Percentiles rank a stretch among this genome's conserved stretches.
These are phyloP conservation scores for Clonostachys solani DNA, from an alignment of 2,329 filamentous ascomycete species.

Conservation along the genomic window DNA sequence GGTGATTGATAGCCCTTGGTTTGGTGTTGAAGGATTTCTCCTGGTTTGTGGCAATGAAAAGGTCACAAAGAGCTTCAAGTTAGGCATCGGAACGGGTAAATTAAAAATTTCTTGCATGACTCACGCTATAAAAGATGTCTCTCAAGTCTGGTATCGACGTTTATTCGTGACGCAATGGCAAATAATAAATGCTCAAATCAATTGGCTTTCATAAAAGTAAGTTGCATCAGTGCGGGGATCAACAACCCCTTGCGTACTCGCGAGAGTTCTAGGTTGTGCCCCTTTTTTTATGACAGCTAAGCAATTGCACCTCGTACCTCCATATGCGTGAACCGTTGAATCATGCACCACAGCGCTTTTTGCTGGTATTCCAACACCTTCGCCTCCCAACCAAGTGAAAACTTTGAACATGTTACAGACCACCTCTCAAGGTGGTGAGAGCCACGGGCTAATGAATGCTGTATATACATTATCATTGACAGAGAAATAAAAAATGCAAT, in stretches of 20 bases:
- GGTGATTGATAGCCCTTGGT: slow-evolving; percentile 16
- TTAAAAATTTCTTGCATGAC: slow-evolving; percentile 21
- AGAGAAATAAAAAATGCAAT: neutral
- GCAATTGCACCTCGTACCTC: too few relatives aligned
- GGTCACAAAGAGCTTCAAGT: slow-evolving; percentile 27
- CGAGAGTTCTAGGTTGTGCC: too few relatives aligned
- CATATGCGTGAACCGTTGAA: neutral
- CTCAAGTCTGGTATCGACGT: neutral
- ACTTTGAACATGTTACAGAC: neutral
- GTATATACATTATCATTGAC: neutral
- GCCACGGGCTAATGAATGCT: neutral
- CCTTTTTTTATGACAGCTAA: too few relatives aligned
- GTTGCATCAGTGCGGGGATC: too few relatives aligned
- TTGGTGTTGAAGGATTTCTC: slow-evolving; percentile 33
- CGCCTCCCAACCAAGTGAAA: neutral
- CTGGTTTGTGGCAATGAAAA: slow-evolving; percentile 22
- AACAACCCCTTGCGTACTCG: too few relatives aligned
- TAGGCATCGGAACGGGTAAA: slow-evolving; percentile 29
- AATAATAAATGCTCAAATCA: neutral
- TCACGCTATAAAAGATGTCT: neutral
- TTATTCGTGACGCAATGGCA: neutral
- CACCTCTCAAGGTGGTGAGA: neutral
- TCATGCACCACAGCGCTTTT: neutral
- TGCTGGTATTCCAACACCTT: neutral
- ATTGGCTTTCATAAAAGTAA: too few relatives aligned